Evolutionary conservation across 306 rosid genomes (phyloP).

Genomic region (Casuarina cunninghamiana): DNA sequence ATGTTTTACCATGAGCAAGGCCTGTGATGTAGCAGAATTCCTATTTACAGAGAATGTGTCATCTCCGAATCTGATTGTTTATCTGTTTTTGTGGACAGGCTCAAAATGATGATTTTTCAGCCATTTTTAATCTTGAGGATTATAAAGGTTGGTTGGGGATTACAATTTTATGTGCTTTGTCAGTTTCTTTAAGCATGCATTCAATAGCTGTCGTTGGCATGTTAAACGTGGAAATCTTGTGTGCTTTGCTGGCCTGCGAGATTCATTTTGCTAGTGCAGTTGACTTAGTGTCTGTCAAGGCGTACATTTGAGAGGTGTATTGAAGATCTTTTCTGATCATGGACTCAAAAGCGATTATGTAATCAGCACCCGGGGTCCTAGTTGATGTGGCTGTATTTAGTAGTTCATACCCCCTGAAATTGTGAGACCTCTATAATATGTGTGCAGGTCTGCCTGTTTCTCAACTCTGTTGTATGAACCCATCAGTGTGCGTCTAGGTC

Average conservation of each 20-base stretch:
- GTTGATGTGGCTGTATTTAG: background rate
- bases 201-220: background rate
- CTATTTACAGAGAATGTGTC: background rate
- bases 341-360: background rate
- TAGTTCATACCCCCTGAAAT: background rate
- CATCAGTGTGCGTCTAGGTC: background rate
- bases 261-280: background rate
- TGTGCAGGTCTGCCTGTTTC: background rate
- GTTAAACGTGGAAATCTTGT: background rate
- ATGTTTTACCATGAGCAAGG: slow-evolving; percentile 1
- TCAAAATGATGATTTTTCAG: slow-evolving; percentile 81
- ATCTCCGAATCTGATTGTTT: slow-evolving; percentile 19
- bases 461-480: slow-evolving; percentile 2
- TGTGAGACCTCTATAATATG: background rate
- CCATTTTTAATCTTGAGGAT: slow-evolving; percentile 88
- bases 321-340: background rate
- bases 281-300: background rate
- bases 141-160: slow-evolving; percentile 64
- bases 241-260: background rate
- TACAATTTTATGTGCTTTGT: background rate
- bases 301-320: background rate
- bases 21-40: background rate
- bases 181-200: slow-evolving; percentile 2
- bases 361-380: background rate
- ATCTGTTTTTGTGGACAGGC: slow-evolving; percentile 52